Base-by-base conservation (phyloP, 768 basidiomycete genomes). In the Phylloporus rhodoxanthus region DNA sequence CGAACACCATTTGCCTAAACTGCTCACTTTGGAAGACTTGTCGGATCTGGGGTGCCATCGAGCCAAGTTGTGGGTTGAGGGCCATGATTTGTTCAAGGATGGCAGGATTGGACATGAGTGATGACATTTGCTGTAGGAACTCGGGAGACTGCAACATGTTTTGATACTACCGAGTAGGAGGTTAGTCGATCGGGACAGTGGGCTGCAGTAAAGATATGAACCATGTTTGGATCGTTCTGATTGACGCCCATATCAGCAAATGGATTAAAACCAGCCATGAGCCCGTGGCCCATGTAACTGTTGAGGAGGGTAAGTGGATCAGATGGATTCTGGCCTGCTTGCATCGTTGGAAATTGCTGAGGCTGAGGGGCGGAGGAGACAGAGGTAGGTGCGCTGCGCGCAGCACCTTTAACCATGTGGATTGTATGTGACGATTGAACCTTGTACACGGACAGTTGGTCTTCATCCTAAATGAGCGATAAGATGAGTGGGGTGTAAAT, bases 171-270 rank as follows among this genome's bases (percentile, higher is more conserved):
- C 6, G 10, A 20, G 5, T 17, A 17, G 7, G 15, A 29, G 13
- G 29, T 59, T 10, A 45, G 46, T 32, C 20, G 19, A 41, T 41
- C 20, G 8, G n/a, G 21, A 25, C 20, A 15, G 9, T 4, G 13
- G 13, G n/a, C 9, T 26, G 25, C 21, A 10, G 17, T 7, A 19
- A 32, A 39, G 70, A 29, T 14, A 52, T 80, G 56, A 52, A 91
- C 91, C 82, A 95, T 89, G 65, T 97, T 96, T 0, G 94, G 94
- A 65, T 97, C 95, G 58, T 89, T 90, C 4, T 79, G 75, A 62
- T 99, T 99, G 38, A 95, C 43, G 1, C 94, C 95, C 80, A 95
- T 82, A 4, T 85, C 86, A 0, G 85, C 77, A 61, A 99, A 98
- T 0, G 96, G 95, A 60, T 98, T 97, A 64, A 94, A 74, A 5